Evolutionary conservation across 208 protist genomes (phyloP).

Genomic region (Leptomonas pyrrhocoris): DNA sequence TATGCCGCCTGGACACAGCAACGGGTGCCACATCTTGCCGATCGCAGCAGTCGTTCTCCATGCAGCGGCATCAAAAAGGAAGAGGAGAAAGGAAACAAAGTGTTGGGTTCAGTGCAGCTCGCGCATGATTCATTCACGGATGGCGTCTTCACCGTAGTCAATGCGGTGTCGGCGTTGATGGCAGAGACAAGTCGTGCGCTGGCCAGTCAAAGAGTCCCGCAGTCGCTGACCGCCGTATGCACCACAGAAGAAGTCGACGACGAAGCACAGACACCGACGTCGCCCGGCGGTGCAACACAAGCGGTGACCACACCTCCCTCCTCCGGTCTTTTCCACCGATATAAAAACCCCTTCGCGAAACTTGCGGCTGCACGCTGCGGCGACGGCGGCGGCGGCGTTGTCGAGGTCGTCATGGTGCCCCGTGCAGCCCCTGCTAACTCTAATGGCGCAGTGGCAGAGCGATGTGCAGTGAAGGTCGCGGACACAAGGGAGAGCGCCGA

Average conservation of each 20-base stretch:
- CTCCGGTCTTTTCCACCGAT: constrained; percentile 18
- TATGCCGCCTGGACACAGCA: constrained; percentile 8
- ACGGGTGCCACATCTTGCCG: background rate
- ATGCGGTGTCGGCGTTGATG: constrained; percentile 12
- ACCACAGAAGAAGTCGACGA: background rate
- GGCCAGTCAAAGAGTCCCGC: background rate
- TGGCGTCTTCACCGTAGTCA: constrained; percentile 29
- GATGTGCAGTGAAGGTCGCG: constrained; percentile 3
- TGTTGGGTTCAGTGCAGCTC: background rate
- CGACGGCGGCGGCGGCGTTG: background rate
- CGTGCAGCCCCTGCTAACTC: background rate
- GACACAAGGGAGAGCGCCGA: constrained; percentile 1
- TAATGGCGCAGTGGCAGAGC: background rate
- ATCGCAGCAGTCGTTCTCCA: background rate
- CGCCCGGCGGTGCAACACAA: background rate
- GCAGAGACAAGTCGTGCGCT: constrained; percentile 12
- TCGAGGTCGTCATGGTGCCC: constrained; percentile 6
- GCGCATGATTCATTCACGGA: constrained; percentile 11
- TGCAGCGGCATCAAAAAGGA: background rate
- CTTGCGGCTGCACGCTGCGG: constrained; percentile 8
- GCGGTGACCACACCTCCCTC: background rate
- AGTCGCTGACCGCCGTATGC: constrained; percentile 23
- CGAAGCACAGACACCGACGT: background rate
- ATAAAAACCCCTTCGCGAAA: constrained; percentile 22
- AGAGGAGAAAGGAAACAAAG: background rate